Evolutionary conservation across 495 filamentous ascomycete genomes (phyloP), one percentile per base, ranked within the genome.

Genomic region (Cladorrhinum samala): DNA sequence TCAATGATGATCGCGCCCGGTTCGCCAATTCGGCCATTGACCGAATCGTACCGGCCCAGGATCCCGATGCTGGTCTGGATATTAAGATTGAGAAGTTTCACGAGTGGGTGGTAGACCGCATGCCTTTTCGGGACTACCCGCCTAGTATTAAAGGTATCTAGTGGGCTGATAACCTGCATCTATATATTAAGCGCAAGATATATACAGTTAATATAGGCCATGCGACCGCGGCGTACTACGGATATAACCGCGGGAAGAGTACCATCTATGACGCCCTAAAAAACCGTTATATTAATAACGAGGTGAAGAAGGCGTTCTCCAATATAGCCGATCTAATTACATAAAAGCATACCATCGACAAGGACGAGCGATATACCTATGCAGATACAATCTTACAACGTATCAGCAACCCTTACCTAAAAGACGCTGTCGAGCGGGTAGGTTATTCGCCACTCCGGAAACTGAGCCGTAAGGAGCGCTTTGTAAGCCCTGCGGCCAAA

Each of bases 201-300:
- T 98, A 89, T 79, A 98, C 93, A 17, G 93, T 98, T 78, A 98
- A 98, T 81, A 96, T 92, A 19, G 85, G 89, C 43, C 93, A 98
- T 66, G 93, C 93, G 45, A 91, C 91, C n/a, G 90, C 92, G 19
- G 93, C 93, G 49, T 98, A 97, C 80, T 91, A 90, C 69, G 93
- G 93, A 38, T 83, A 93, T 76, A 73, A 86, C 65, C 80, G 82
- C 33, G 81, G 85, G 50, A 95, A 93, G 77, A 75, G 78, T 62
- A 90, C 83, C 27, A 89, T 98, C 55, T 87, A 92, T 59, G 92
- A 97, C 52, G 84, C 89, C 13, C 73, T 96, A 48, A 75, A 77
- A 24, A 78, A 81, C 48, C 57, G 66, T 49, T 75, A 79, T 56
- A 91, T 96, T 65, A 79, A 83, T 60, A 74, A 78, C 23, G 81